phyloP scores from a whole-genome alignment of 1,139 yeast genomes.

The Nadsonia starkeyi-henricii region DNA sequence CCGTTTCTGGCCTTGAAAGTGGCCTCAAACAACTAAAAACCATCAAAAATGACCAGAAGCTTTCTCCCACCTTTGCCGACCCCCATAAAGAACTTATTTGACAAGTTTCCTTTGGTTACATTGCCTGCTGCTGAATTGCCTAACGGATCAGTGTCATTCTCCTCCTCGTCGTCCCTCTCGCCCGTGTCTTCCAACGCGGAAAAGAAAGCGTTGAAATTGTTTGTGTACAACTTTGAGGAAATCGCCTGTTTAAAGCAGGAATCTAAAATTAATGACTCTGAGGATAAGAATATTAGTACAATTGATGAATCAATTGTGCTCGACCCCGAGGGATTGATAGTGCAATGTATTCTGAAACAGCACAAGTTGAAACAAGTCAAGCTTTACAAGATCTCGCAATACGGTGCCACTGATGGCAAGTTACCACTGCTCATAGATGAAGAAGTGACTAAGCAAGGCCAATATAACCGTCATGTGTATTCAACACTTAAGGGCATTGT shows the following conservation, averaged over 20 bases:
- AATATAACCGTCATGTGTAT: not conserved
- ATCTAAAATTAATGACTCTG: not conserved
- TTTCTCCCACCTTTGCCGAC: constrained; percentile 1
- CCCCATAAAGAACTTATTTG: constrained; percentile 4
- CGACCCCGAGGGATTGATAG: not conserved
- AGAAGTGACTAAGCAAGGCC: not conserved
- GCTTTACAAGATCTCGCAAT: not conserved
- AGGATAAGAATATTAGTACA: not conserved
- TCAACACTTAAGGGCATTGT: not conserved
- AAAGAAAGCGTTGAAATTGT: not conserved
- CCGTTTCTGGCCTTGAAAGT: too few relatives aligned
- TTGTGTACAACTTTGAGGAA: not conserved
- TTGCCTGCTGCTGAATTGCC: constrained; percentile 4
- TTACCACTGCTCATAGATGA: not conserved
- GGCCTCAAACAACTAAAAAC: too few relatives aligned
- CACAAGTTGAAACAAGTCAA: not conserved
- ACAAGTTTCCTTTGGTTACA: constrained; percentile 3
- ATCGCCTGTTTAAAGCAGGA: not conserved
- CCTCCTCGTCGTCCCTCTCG: not conserved
- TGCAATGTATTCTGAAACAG: not conserved
- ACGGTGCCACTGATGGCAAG: not conserved
- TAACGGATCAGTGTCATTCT: not conserved
- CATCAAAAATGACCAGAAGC: constrained; percentile 1
- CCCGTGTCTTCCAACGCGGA: too few relatives aligned
- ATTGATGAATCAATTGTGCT: not conserved